Evolutionary conservation across 345 rosid genomes (phyloP).

Genomic region (Pistacia atlantica): DNA sequence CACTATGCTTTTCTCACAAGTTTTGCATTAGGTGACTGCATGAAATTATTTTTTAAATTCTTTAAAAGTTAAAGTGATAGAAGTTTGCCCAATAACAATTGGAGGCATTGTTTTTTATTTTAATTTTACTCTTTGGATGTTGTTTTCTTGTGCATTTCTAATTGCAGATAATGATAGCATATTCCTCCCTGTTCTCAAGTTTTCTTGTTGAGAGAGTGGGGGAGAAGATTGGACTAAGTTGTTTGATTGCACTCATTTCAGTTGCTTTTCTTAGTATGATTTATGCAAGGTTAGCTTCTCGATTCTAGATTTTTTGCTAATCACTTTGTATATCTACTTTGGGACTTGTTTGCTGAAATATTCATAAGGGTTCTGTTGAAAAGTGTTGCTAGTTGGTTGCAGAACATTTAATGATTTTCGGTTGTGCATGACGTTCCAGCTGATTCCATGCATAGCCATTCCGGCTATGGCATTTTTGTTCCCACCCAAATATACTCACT

Average conservation of each 20-base stretch:
- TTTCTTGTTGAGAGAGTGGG: constrained; percentile 86
- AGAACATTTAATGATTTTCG: constrained; percentile 91
- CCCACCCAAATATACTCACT: constrained; percentile 77
- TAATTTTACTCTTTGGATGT: not conserved
- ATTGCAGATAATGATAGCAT: constrained; percentile 87
- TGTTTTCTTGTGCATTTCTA: constrained; percentile 22
- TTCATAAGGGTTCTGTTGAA: constrained; percentile 29
- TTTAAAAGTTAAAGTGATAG: not conserved
- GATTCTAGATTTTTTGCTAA: constrained; percentile 1
- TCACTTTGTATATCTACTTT: not conserved
- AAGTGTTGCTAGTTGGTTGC: constrained; percentile 60
- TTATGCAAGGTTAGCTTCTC: constrained; percentile 69
- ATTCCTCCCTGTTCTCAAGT: constrained; percentile 84
- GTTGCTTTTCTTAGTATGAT: constrained; percentile 49
- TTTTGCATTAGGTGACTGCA: not conserved
- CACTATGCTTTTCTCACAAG: not conserved
- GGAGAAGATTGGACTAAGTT: constrained; percentile 54
- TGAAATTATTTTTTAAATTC: not conserved
- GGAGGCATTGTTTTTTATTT: not conserved
- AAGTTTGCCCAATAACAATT: not conserved
- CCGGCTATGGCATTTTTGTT: constrained; percentile 60
- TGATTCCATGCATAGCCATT: constrained; percentile 69
- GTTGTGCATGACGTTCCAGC: constrained; percentile 84
- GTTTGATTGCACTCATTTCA: constrained; percentile 54
- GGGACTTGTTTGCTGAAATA: constrained; percentile 1